Base-by-base conservation (phyloP, 2,329 filamentous ascomycete species). In the Orbilia javanica region DNA sequence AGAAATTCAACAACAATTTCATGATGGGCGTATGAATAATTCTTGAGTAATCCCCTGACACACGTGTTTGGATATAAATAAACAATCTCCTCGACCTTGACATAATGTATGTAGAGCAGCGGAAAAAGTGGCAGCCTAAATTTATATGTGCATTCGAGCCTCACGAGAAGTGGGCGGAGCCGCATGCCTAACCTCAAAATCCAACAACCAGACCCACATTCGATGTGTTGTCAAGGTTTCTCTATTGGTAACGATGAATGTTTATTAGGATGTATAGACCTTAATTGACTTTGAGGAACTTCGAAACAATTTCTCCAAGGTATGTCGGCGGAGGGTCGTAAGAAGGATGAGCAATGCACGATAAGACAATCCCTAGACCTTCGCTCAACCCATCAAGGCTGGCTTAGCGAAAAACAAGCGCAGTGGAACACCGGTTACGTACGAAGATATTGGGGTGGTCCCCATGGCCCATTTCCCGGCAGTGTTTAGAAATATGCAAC, bases 121-220 rank as follows among this genome's bases (percentile, higher is more conserved):
- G 27, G 18, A 42, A 53, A 46, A 55, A 65, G 48, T 70, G 66
- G 53, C 36, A 70, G 66, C 66, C 66, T 70, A 70, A 57, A 70
- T 42, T 57, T 62, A 55, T 50, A 60, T 11, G 50, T 42, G 31
- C 27, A 34, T 39, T 70, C 20, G 52, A 52, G 66, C 65, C 65
- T 70, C 66, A 31, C 34, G 10, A 25, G 44, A 36, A 50, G 48
- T 5, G 25, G 48, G 60, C 69, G 69, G 69, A 73, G 69, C 69
- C 69, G 44, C 69, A 73, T 27, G 22, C 39, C 15, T 20, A 20
- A 31, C 39, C 10, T 18, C 65, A 73, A 72, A 73, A 73, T 73
- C n/a, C 69, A 73, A 73, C 69, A 73, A 42, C 20, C 13, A 39
- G 69, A 73, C 69, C 69, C 69, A 73, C 69, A 60, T 27, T 42